phyloP scores from a whole-genome alignment of 1,139 yeast species.

The Zygosaccharomyces pseudobailii region DNA sequence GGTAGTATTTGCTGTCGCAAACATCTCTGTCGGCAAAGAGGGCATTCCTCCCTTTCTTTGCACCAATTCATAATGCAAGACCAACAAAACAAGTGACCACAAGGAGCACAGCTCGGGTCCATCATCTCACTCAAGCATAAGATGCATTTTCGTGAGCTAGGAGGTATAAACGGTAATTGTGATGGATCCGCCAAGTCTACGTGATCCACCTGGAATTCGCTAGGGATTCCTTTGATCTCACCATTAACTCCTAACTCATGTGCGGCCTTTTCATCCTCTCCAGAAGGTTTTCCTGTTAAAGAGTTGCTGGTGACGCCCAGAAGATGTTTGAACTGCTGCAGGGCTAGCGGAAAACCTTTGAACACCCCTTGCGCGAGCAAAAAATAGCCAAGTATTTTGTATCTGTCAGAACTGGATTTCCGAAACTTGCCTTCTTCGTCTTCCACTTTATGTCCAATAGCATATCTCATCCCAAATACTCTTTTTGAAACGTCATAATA shows the following conservation, averaged over 20 bases:
- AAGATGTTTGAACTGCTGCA: conserved; percentile 3
- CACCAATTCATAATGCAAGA: conserved; percentile 86
- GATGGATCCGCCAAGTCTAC: conserved; percentile 55
- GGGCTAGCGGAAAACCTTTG: conserved; percentile 6
- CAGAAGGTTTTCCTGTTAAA: neutral
- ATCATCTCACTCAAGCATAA: conserved; percentile 76
- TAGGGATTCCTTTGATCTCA: conserved; percentile 12
- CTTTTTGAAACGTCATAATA: conserved; percentile 77
- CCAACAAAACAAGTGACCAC: conserved; percentile 97
- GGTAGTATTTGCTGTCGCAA: conserved; percentile 63
- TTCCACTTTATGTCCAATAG: conserved; percentile 58
- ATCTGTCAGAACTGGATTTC: conserved; percentile 39
- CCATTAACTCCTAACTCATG: neutral
- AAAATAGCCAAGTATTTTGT: conserved; percentile 71
- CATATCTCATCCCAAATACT: conserved; percentile 74
- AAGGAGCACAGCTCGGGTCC: conserved; percentile 78
- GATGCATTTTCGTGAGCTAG: conserved; percentile 69
- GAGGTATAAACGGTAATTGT: conserved; percentile 65
- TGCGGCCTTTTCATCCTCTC: neutral
- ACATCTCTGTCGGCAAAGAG: conserved; percentile 77
- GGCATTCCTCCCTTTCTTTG: conserved; percentile 84
- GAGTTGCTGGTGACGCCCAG: conserved; percentile 1
- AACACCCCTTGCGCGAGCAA: conserved; percentile 48
- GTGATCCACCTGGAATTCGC: conserved; percentile 13
- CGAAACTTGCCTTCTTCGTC: conserved; percentile 36